Conservation (phyloP, 257 asterid genomes). For the Nicotiana otophora region DNA sequence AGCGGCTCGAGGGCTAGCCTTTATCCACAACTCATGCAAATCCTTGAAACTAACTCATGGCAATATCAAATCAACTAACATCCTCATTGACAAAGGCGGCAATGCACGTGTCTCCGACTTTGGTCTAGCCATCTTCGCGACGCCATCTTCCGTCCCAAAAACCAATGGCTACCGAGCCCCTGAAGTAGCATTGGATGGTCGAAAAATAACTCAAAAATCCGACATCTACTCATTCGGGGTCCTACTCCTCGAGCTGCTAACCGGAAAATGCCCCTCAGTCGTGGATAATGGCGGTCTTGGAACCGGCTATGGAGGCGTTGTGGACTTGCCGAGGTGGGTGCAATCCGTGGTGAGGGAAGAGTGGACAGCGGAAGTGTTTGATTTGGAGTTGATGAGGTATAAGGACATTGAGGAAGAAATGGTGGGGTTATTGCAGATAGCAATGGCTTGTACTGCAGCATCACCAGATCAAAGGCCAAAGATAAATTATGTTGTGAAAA, state of each 20-base stretch:
- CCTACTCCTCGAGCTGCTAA: slow-evolving; percentile 71
- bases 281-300: slow-evolving; percentile 42
- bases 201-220: slow-evolving; percentile 58
- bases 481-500: slow-evolving; percentile 57
- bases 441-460: slow-evolving; percentile 62
- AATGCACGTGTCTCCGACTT: slow-evolving; percentile 70
- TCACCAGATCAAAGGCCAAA: slow-evolving; percentile 75
- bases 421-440: slow-evolving; percentile 91
- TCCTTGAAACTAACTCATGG: slow-evolving; percentile 73
- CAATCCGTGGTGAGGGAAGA: slow-evolving; percentile 96
- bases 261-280: slow-evolving; percentile 75
- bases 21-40: slow-evolving; percentile 62
- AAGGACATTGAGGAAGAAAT: slow-evolving; percentile 88
- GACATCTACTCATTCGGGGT: slow-evolving; percentile 88
- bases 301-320: slow-evolving; percentile 42
- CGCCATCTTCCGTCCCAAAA: slow-evolving; percentile 43
- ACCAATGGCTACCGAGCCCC: slow-evolving; percentile 85
- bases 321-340: slow-evolving; percentile 96
- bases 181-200: slow-evolving; percentile 51
- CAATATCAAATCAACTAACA: slow-evolving; percentile 81
- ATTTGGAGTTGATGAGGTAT: slow-evolving; percentile 96
- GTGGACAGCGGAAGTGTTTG: slow-evolving; percentile 98
- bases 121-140: slow-evolving; percentile 60
- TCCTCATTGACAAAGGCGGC: slow-evolving; percentile 60
- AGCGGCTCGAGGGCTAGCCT: slow-evolving; percentile 72